A percentile compares a stretch with the other conserved stretches of the same genome.
Evolutionary conservation across 306 rosid species (phyloP).

Genomic region (Vigna trinervia): DNA sequence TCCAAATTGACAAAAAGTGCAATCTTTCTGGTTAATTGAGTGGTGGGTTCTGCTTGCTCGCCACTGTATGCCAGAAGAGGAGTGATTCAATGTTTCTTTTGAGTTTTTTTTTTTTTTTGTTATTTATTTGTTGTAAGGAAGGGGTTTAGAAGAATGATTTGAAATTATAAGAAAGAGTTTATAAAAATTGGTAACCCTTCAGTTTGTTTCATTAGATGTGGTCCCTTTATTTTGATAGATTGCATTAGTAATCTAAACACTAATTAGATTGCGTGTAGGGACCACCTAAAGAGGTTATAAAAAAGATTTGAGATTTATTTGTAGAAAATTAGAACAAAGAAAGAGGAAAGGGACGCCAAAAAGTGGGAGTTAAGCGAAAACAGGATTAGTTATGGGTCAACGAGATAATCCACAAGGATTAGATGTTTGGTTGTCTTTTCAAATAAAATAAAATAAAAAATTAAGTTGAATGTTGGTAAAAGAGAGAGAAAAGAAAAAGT

Average conservation of each 20-base stretch:
- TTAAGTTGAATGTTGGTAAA: too few species aligned
- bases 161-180: constrained; percentile 24
- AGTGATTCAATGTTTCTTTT: constrained; percentile 23
- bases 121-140: background rate
- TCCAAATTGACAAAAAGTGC: constrained; percentile 16
- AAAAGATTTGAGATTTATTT: background rate
- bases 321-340: background rate
- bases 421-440: constrained; percentile 48
- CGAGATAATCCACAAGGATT: constrained; percentile 17
- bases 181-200: constrained; percentile 28
- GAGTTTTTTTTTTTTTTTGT: background rate
- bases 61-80: constrained; percentile 42
- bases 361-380: background rate
- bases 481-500: background rate
- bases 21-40: constrained; percentile 37
- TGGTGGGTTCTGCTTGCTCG: background rate
- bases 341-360: background rate
- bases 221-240: constrained; percentile 46
- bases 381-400: too few species aligned
- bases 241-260: constrained; percentile 30
- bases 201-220: constrained; percentile 35
- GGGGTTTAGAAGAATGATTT: constrained; percentile 41
- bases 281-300: constrained; percentile 34
- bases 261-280: constrained; percentile 44
- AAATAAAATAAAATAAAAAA: background rate